A percentile compares a stretch with the other conserved stretches of the same genome.
Evolutionary conservation across 257 asterid species (phyloP).

Genomic region (Solanum appendiculatum): DNA sequence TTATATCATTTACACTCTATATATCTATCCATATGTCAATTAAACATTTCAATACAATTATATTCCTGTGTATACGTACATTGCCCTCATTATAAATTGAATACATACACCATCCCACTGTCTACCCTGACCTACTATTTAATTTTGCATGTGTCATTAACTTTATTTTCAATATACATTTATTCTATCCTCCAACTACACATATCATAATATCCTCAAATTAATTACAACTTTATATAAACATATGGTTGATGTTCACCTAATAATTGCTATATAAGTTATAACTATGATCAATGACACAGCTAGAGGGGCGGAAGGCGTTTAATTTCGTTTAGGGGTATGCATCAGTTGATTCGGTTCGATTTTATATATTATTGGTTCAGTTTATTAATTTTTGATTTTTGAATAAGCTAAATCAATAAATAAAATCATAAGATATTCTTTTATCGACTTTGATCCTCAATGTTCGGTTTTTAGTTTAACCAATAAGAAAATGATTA

Average conservation of each 20-base stretch:
- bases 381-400: no score
- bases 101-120: background rate
- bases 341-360: no score
- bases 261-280: background rate
- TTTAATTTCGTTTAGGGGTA: no score
- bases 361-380: no score
- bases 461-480: no score
- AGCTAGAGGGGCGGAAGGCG: background rate
- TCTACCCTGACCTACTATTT: background rate
- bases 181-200: background rate
- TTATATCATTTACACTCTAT: background rate
- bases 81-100: background rate
- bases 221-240: background rate
- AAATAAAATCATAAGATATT: no score
- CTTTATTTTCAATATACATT: background rate
- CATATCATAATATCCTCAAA: background rate
- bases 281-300: background rate
- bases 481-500: no score
- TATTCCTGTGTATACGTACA: background rate
- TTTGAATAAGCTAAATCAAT: no score
- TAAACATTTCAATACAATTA: background rate
- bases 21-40: background rate
- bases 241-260: background rate
- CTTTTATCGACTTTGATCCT: no score
- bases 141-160: background rate